A percentile compares a stretch with the other conserved stretches of the same genome.
Conservation (phyloP, 1,139 yeast species). For the Saccharomyces hybrid region DNA sequence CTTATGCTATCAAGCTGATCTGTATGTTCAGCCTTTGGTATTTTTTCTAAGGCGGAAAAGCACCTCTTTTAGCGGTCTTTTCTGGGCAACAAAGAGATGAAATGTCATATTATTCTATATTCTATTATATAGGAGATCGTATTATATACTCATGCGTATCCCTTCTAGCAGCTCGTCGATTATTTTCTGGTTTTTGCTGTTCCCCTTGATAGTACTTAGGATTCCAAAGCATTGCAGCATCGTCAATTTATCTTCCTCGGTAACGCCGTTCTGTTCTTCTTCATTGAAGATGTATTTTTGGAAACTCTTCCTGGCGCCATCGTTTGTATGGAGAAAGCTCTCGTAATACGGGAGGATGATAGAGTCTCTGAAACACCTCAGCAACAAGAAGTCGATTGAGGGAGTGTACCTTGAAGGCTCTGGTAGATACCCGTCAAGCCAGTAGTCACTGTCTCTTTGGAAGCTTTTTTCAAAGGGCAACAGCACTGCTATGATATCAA, state of each 20-base stretch:
- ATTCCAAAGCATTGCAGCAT: conserved; percentile 49
- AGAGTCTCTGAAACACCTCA: conserved; percentile 41
- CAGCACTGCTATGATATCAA: conserved; percentile 50
- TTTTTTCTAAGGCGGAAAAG: neutral
- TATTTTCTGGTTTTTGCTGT: conserved; percentile 42
- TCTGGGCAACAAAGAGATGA: neutral
- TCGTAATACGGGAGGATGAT: conserved; percentile 41
- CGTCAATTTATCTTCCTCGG: conserved; percentile 30
- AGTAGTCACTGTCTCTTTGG: conserved; percentile 10
- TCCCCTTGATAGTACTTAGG: conserved; percentile 41
- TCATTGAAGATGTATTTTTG: conserved; percentile 25
- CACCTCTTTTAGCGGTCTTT: neutral
- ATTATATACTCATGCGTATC: conserved; percentile 23
- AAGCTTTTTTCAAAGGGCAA: conserved; percentile 42
- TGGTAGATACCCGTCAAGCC: conserved; percentile 27
- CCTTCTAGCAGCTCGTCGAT: conserved; percentile 38
- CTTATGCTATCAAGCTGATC: neutral
- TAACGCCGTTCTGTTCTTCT: conserved; percentile 22
- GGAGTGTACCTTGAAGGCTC: conserved; percentile 32
- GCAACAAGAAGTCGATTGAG: conserved; percentile 26
- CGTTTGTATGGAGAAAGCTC: conserved; percentile 24
- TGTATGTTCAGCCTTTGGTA: neutral
- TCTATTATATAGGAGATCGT: too few species aligned
- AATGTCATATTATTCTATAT: too few species aligned
- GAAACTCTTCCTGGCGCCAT: conserved; percentile 22